Conservation (phyloP, 2,329 filamentous ascomycete species). For the Aspergillus sp. region DNA sequence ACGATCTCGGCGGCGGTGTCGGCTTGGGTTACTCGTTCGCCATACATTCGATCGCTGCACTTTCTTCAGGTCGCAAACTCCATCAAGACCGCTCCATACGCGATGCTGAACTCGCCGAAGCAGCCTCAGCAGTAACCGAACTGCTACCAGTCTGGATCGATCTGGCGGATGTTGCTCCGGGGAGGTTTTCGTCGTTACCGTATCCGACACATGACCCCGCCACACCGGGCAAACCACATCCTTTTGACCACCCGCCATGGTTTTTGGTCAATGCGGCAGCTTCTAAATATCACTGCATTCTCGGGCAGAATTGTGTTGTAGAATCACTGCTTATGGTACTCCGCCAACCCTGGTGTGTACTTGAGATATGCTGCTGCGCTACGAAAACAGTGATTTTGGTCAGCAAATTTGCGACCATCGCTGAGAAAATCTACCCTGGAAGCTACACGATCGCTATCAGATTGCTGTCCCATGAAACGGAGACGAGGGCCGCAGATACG, state of each 20-base stretch:
- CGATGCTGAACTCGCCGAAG: neutral
- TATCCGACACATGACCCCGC: neutral
- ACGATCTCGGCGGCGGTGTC: neutral
- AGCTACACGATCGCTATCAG: conserved; percentile 11
- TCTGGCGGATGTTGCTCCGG: neutral
- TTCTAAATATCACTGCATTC: conserved; percentile 15
- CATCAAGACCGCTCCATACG: neutral
- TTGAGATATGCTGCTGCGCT: conserved; percentile 19
- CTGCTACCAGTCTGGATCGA: neutral
- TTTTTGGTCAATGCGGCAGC: conserved; percentile 17
- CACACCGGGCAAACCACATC: neutral
- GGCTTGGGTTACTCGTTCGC: neutral
- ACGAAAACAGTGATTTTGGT: conserved; percentile 8
- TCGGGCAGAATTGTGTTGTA: conserved; percentile 9
- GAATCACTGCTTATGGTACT: conserved; percentile 16
- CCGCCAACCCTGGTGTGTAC: conserved; percentile 22
- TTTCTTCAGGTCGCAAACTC: neutral
- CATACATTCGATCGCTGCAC: neutral
- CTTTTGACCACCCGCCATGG: conserved; percentile 11
- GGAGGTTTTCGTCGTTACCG: neutral
- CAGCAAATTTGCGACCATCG: conserved; percentile 5
- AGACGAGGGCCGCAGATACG: neutral
- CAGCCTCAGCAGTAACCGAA: neutral
- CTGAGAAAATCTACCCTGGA: conserved; percentile 4
- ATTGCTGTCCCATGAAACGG: conserved; percentile 13